These are phyloP conservation scores for Aspergillus cristatus DNA, from an alignment of 495 filamentous ascomycete species.

Conservation along the genomic window DNA sequence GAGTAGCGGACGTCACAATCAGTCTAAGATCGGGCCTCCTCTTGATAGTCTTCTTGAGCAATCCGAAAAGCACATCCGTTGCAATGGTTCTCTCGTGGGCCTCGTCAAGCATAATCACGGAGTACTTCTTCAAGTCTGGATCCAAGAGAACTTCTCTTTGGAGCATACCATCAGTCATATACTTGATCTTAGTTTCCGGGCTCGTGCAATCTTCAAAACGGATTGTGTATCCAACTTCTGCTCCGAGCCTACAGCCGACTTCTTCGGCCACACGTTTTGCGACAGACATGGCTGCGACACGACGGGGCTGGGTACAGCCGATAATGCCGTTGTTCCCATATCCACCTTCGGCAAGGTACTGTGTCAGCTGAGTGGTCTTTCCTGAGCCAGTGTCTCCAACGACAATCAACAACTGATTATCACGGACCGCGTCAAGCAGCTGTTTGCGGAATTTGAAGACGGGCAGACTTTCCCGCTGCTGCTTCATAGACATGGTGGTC, in stretches of 20 bases:
- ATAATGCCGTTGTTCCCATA: conserved; percentile 87
- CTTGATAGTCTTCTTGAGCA: conserved; percentile 91
- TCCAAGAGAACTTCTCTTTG: conserved; percentile 91
- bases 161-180: conserved; percentile 99
- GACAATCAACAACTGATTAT: conserved; percentile 90
- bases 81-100: conserved; percentile 96
- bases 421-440: conserved; percentile 75
- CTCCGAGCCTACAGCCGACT: conserved; percentile 81
- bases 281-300: conserved; percentile 95
- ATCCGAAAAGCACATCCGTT: conserved; percentile 88
- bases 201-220: conserved; percentile 94
- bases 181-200: conserved; percentile 89
- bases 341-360: conserved; percentile 88
- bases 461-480: conserved; percentile 84
- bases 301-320: conserved; percentile 92
- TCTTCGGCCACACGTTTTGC: conserved; percentile 96
- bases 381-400: conserved; percentile 96
- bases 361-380: conserved; percentile 94
- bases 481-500: conserved; percentile 86
- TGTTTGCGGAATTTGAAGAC: conserved; percentile 86
- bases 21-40: conserved; percentile 78
- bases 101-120: conserved; percentile 96
- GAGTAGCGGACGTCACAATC: conserved; percentile 91
- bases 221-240: conserved; percentile 95
- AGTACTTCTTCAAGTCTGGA: conserved; percentile 77